Evolutionary conservation across 768 basidiomycete species (phyloP).

Genomic region (Flagelloscypha sp.): DNA sequence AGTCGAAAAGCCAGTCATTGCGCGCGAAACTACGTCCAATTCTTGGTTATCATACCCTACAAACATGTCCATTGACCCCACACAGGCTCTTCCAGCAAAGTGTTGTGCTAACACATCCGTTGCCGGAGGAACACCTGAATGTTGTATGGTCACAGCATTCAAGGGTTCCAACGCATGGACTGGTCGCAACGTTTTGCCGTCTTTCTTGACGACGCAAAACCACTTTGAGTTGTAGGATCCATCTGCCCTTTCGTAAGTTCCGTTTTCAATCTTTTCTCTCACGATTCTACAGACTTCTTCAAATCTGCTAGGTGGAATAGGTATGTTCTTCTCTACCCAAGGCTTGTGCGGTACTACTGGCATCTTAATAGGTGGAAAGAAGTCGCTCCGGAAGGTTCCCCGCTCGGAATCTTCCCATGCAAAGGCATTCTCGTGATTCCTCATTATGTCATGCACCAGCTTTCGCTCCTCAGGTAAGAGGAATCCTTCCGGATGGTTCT

Average conservation of each 20-base stretch:
- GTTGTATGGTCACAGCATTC: constrained; percentile 16
- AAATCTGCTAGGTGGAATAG: constrained; percentile 12
- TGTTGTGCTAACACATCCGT: constrained; percentile 9
- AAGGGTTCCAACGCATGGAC: constrained; percentile 21
- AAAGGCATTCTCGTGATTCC: constrained; percentile 19
- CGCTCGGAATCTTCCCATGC: constrained; percentile 31
- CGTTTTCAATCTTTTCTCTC: constrained; percentile 10
- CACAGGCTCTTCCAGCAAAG: constrained; percentile 11
- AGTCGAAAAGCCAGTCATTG: constrained; percentile 22
- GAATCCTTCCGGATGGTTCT: constrained; percentile 14
- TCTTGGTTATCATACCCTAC: constrained; percentile 18
- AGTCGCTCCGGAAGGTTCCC: constrained; percentile 24
- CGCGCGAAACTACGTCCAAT: constrained; percentile 14
- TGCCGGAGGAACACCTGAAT: constrained; percentile 15
- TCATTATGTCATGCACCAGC: constrained; percentile 15
- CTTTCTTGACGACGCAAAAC: constrained; percentile 16
- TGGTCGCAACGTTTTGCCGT: constrained; percentile 11
- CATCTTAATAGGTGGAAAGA: constrained; percentile 24
- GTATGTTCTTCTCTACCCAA: constrained; percentile 14
- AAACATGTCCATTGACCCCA: constrained; percentile 13
- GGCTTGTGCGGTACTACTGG: constrained; percentile 20
- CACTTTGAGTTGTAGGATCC: constrained; percentile 9
- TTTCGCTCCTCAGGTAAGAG: constrained; percentile 20
- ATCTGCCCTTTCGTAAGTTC: constrained; percentile 8
- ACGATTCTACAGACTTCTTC: constrained; percentile 11